A percentile compares a stretch with the other conserved stretches of the same genome.
Conservation (phyloP, 176 grass and related monocot species). For the Triticum monococcum region DNA sequence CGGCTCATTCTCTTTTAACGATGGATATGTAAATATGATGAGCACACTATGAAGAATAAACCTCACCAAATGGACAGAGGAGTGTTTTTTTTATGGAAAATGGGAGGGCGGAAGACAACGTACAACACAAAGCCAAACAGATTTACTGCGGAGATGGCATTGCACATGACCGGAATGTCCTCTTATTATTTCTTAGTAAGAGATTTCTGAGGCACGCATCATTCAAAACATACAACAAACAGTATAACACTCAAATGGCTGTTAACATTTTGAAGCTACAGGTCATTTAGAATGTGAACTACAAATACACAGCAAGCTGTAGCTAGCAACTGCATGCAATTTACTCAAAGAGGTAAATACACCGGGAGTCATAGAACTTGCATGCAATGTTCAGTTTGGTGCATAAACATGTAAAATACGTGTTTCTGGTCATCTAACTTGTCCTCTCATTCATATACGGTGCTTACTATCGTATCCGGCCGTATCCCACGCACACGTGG, state of each 20-base stretch:
- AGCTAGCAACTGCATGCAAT: not conserved
- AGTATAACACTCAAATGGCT: not conserved
- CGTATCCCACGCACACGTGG: too few relatives aligned
- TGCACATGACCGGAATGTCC: not conserved
- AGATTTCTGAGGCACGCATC: not conserved
- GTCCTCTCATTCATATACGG: too few relatives aligned
- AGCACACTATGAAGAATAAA: not conserved
- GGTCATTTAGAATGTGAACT: conserved; percentile 6
- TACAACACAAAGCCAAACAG: not conserved
- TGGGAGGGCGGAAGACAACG: not conserved
- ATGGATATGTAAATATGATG: not conserved
- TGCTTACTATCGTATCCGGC: too few relatives aligned
- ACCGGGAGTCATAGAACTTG: too few relatives aligned
- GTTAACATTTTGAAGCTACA: not conserved
- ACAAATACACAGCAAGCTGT: not conserved
- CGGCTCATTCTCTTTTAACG: not conserved
- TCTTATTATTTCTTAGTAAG: not conserved
- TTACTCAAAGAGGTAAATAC: too few relatives aligned
- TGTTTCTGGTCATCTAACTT: too few relatives aligned
- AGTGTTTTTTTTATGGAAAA: not conserved
- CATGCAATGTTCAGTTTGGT: too few relatives aligned
- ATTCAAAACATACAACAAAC: conserved; percentile 3
- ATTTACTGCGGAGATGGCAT: not conserved
- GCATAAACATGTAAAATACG: too few relatives aligned
- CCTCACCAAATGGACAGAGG: not conserved